phyloP scores from a whole-genome alignment of 2,329 filamentous ascomycete species.

The Fusarium armeniacum region DNA sequence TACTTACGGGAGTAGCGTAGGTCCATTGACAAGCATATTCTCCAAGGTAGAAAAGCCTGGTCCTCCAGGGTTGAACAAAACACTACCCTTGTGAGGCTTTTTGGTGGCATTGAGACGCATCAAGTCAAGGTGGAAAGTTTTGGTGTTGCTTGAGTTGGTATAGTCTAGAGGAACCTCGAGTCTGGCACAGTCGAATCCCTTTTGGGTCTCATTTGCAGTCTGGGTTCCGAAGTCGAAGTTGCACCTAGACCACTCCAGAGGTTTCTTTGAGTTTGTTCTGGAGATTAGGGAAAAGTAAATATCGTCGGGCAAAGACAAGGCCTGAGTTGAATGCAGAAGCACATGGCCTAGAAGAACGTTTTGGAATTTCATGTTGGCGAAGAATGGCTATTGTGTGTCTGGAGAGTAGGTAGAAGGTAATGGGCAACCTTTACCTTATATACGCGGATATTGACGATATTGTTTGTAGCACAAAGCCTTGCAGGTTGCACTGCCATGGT shows the following conservation, averaged over 20 bases:
- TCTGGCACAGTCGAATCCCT: constrained; percentile 51
- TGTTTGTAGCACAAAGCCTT: neutral
- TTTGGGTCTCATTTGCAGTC: neutral
- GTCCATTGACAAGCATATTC: accelerated
- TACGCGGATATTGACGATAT: neutral
- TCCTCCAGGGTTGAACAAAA: constrained; percentile 58
- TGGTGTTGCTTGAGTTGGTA: constrained; percentile 42
- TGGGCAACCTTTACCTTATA: neutral
- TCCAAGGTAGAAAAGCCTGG: constrained; percentile 49
- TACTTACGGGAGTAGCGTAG: neutral
- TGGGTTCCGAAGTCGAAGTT: constrained; percentile 19
- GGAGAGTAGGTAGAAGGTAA: too few relatives aligned
- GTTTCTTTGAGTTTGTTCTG: neutral
- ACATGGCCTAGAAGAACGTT: constrained; percentile 1
- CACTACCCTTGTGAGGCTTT: constrained; percentile 54
- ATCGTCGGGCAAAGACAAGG: constrained; percentile 8
- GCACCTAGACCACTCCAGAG: constrained; percentile 21
- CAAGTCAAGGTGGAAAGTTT: constrained; percentile 53
- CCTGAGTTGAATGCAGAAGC: neutral
- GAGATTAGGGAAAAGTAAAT: accelerated
- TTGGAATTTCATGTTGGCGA: constrained; percentile 12
- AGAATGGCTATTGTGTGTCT: too few relatives aligned
- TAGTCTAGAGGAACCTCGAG: constrained; percentile 59
- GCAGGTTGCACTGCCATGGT: neutral
- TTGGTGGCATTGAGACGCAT: constrained; percentile 51